Percentiles rank a stretch among this genome's conserved stretches.
Conservation (phyloP, 192 early-diverging fungal species). For the Coemansia sp. region DNA sequence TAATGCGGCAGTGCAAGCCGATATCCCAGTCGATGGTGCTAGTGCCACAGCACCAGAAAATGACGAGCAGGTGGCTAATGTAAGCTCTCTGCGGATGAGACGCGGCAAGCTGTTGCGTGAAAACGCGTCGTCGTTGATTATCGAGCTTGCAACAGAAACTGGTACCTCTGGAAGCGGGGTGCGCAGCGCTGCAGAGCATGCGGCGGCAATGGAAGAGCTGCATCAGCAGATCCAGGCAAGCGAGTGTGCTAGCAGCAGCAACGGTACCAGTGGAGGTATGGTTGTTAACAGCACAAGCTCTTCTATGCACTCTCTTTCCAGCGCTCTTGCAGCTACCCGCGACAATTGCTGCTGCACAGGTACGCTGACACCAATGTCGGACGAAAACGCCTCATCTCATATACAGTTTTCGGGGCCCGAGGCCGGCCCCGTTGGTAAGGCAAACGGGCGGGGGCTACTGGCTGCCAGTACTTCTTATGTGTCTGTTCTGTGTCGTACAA, state of each 20-base stretch:
- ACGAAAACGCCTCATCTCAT: constrained; percentile 26
- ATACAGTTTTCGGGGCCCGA: constrained; percentile 35
- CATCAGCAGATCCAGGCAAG: constrained; percentile 22
- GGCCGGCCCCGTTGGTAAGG: constrained; percentile 3
- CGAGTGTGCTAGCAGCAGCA: constrained; percentile 14
- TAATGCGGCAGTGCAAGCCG: not conserved
- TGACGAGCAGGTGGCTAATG: not conserved
- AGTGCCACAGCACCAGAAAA: constrained; percentile 1
- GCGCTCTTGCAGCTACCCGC: not conserved
- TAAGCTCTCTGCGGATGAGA: not conserved
- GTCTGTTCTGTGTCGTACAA: constrained; percentile 17
- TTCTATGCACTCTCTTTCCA: constrained; percentile 24
- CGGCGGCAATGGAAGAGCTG: constrained; percentile 23
- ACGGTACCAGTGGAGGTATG: not conserved
- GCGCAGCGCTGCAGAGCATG: not conserved
- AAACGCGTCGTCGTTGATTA: constrained; percentile 28
- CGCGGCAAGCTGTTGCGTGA: constrained; percentile 37
- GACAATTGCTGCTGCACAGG: constrained; percentile 16
- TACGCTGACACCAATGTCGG: constrained; percentile 38
- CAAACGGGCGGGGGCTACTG: not conserved
- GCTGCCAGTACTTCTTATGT: constrained; percentile 20
- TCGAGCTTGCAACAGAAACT: constrained; percentile 20
- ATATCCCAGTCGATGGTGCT: not conserved
- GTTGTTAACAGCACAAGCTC: constrained; percentile 3
- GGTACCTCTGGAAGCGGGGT: not conserved